Evolutionary conservation across 2,329 filamentous ascomycete genomes (phyloP).

Genomic region (Phialophora verrucosa): DNA sequence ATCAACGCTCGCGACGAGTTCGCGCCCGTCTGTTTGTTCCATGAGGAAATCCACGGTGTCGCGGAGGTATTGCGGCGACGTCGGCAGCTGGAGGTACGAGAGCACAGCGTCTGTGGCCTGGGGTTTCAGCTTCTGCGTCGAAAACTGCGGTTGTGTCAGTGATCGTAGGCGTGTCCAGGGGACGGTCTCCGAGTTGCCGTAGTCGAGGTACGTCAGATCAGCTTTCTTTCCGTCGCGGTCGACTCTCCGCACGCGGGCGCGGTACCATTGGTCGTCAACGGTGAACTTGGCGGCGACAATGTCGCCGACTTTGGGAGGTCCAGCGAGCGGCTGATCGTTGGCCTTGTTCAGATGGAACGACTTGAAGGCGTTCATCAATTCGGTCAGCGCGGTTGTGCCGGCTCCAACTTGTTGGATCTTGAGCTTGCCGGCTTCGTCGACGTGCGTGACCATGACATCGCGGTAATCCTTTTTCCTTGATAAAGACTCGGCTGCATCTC

Average conservation of each 20-base stretch:
- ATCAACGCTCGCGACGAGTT: conserved; percentile 90
- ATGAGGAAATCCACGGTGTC: conserved; percentile 79
- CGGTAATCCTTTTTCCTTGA: conserved; percentile 86
- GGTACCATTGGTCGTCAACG: conserved; percentile 91
- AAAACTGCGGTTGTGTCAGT: conserved; percentile 80
- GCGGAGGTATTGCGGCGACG: conserved; percentile 77
- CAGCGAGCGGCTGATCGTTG: conserved; percentile 74
- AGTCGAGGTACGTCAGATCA: conserved; percentile 94
- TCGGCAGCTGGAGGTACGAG: conserved; percentile 87
- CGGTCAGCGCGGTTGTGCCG: conserved; percentile 82
- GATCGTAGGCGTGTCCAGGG: conserved; percentile 83
- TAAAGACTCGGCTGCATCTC: conserved; percentile 59
- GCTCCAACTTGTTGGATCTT: conserved; percentile 91
- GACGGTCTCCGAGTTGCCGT: conserved; percentile 89
- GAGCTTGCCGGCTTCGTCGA: conserved; percentile 79
- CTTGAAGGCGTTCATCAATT: conserved; percentile 88
- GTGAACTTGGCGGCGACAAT: conserved; percentile 90
- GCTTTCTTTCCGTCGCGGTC: conserved; percentile 87
- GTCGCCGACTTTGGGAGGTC: conserved; percentile 87
- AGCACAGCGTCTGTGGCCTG: conserved; percentile 88
- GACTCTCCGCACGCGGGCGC: conserved; percentile 86
- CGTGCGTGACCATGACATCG: conserved; percentile 88
- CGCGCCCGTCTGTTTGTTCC: conserved; percentile 74
- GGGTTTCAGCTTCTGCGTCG: conserved; percentile 77
- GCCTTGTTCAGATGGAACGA: conserved; percentile 85